Conservation (phyloP, 2,329 filamentous ascomycete species). For the Fusarium cyanostomum region DNA sequence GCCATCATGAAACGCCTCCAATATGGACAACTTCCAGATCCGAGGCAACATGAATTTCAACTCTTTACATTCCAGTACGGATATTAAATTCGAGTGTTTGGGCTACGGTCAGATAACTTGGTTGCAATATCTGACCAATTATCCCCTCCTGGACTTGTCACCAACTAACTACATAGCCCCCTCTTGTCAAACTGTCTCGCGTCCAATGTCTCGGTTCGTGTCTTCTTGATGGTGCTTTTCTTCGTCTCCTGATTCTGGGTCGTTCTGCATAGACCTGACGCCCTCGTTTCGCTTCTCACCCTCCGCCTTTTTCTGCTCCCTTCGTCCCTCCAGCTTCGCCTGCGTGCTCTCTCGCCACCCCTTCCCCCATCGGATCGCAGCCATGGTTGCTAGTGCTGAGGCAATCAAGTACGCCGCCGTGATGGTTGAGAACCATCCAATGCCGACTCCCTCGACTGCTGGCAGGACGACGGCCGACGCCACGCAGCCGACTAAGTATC, state of each 20-base stretch:
- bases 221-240: background rate
- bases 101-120: background rate
- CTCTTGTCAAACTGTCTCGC: constrained; percentile 13
- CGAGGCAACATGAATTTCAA: background rate
- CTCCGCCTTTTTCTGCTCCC: constrained; percentile 12
- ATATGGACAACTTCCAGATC: background rate
- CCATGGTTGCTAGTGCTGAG: constrained; percentile 50
- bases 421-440: constrained; percentile 84
- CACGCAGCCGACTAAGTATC: constrained; percentile 78
- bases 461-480: constrained; percentile 78
- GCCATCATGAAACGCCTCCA: background rate
- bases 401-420: constrained; percentile 50
- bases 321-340: constrained; percentile 24
- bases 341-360: constrained; percentile 52
- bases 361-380: constrained; percentile 53
- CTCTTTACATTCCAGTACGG: background rate
- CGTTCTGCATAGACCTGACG: constrained; percentile 4
- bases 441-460: constrained; percentile 76
- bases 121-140: background rate
- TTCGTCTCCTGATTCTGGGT: background rate
- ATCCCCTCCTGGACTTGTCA: background rate
- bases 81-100: background rate
- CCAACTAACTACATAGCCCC: background rate
- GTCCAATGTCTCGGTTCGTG: constrained; percentile 16
- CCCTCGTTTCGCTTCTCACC: constrained; percentile 1